Evolutionary conservation across 331 rosid species (phyloP), one percentile per base, ranked within the genome.

Genomic region (Ulmus americana): DNA sequence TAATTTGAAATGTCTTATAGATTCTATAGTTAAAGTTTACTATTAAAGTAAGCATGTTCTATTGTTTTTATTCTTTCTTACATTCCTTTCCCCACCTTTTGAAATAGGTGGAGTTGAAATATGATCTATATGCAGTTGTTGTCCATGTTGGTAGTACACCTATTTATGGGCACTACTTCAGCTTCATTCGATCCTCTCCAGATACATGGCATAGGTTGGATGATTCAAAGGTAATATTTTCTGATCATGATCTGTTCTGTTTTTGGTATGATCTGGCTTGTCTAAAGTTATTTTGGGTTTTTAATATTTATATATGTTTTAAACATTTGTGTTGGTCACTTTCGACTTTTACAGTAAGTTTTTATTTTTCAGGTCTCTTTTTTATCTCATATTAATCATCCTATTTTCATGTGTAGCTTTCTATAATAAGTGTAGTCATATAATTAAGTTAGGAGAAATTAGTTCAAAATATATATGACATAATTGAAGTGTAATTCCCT

Each of bases 101-200:
- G 61, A 61, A 45, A 69, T 22, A 94, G 98, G 90, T 61, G 49
- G 83, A 73, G 8, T 52, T 79, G 86, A 80, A 77, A 59, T 92
- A 92, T 74, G 84, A 92, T 50, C 84, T 94, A n/a, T 94, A 87
- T 76, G 98, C 95, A 28, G 73, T 87, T 70, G 86, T 94, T 58
- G 97, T 82, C 39, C 98, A 94, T 68, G 59, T 45, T 72, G 97
- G 98, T 28, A 60, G 61, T 69, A 79, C 97, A 38, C 68, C 88
- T 66, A 72, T 83, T 56, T 85, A 86, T 43, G 97, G 97, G 39
- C 98, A 94, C 82, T 94, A 94, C 76, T 87, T 83, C 60, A 80
- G 88, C 80, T 87, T 83, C 65, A 73, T 94, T 70, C 91, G 97
- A 20, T 77, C 97, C 45, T 78, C 90, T 54, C 88, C 95, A 10